These are phyloP conservation scores for Arctium minus DNA, from an alignment of 129 eudicot genomes.

Conservation along the genomic window DNA sequence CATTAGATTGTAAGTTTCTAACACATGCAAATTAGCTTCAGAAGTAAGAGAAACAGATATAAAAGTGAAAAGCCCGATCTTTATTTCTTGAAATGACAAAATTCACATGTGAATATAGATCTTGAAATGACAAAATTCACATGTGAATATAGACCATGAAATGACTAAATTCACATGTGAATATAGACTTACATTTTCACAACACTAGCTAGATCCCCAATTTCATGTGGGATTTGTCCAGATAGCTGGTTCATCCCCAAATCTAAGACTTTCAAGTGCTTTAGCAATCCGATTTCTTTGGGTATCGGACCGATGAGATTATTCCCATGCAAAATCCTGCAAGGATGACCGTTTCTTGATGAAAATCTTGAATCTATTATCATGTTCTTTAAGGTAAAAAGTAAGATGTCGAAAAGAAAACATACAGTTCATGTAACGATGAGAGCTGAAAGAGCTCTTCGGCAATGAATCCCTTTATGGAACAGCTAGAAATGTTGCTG, in stretches of 20 bases:
- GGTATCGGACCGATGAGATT: slow-evolving; percentile 80
- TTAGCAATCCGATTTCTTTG: slow-evolving; percentile 74
- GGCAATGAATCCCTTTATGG: slow-evolving; percentile 78
- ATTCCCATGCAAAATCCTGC: slow-evolving; percentile 74
- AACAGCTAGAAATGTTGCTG: slow-evolving; percentile 80
- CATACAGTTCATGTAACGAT: slow-evolving; percentile 68
- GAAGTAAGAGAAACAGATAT: neutral
- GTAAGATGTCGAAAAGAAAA: slow-evolving; percentile 1
- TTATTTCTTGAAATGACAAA: neutral
- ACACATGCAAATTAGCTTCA: slow-evolving; percentile 1
- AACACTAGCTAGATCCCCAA: slow-evolving; percentile 62
- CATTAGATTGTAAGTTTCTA: slow-evolving; percentile 89
- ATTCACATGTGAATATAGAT: too few relatives aligned
- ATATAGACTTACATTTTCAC: slow-evolving; percentile 53
- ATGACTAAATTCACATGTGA: neutral
- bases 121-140: neutral
- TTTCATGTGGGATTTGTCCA: slow-evolving; percentile 80
- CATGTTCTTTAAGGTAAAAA: neutral
- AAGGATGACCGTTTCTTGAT: slow-evolving; percentile 10
- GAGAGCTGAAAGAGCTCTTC: slow-evolving; percentile 64
- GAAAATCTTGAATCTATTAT: neutral
- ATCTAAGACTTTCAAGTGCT: slow-evolving; percentile 70
- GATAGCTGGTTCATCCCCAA: slow-evolving; percentile 84
- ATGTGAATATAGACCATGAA: neutral
- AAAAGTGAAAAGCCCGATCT: neutral